phyloP scores from a whole-genome alignment of 2,329 filamentous ascomycete species.

The Xylaria sp. region DNA sequence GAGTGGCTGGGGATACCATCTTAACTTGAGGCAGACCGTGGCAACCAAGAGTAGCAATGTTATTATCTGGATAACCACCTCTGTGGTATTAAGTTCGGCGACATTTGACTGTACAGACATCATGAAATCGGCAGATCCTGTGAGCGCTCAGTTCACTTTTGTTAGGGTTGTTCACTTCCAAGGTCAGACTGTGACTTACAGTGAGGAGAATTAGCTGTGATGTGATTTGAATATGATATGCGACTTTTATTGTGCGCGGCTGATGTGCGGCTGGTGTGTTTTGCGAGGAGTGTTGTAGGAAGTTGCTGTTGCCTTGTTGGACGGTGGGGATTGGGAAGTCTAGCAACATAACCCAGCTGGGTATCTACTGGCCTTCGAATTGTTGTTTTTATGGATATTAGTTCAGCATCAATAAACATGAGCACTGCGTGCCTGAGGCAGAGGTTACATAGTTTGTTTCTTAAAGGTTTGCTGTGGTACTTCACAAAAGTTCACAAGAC shows the following conservation, averaged over 20 bases:
- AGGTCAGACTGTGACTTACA: background rate
- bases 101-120: background rate
- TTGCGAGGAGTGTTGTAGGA: background rate
- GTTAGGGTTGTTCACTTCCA: background rate
- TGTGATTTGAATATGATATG: background rate
- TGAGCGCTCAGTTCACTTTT: background rate
- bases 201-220: background rate
- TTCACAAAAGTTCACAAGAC: too few species aligned
- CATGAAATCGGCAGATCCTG: too few species aligned
- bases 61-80: background rate
- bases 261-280: background rate
- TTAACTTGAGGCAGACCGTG: background rate
- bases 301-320: background rate
- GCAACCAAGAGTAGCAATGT: background rate
- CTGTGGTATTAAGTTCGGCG: background rate
- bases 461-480: too few species aligned
- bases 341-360: too few species aligned
- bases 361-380: background rate
- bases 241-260: slow-evolving; percentile 1
- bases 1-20: background rate
- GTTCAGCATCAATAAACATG: too few species aligned
- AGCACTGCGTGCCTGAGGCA: too few species aligned
- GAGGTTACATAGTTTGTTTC: too few species aligned
- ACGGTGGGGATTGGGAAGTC: too few species aligned
- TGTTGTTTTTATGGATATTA: too few species aligned